Evolutionary conservation across 169 alveolate species (phyloP), one percentile per base, ranked within the genome.

Genomic region (Babesia ovata): DNA sequence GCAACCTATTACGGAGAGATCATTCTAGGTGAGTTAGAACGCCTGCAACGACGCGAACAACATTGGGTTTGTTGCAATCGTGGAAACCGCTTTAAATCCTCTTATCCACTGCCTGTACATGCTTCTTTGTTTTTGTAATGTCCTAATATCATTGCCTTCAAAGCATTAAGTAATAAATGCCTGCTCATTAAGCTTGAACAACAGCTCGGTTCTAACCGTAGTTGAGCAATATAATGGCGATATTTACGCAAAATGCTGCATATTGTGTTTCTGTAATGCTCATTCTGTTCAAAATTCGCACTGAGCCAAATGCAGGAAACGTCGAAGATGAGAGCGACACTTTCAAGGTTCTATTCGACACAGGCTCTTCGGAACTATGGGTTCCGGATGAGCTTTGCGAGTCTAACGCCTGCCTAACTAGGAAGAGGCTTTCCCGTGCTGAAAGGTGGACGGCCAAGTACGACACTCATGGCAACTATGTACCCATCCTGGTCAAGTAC

Each of bases 341-440:
- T 12, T 44, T 90, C 22, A 90, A 85, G 66, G 94, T 90, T 21
- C 75, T 90, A 50, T 90, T 90, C 77, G 94, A 90, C 75, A 90
- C 94, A 13, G 94, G 94, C 57, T 90, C 94, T 16, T 75, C 94
- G 14, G 92, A 90, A 70, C 67, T 90, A 28, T 90, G 94, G 94
- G 85, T 90, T 4, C 92, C 91, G 11, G 74, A 69, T 65, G 91
- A 90, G 56, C 76, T 61, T 19, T 65, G 88, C 57, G 46, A 67
- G 50, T 73, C 85, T 1, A 29, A 22, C n/a, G 79, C 70, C 21
- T 81, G 88, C 58, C 53, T 73, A 48, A 81, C 45, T 14, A 78
- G 79, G 46, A 62, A 81, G 29, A 42, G 85, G 79, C 52, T 61
- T 22, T 57, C 57, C 16, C 70, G 69, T 14, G 53, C 44, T 16